Evolutionary conservation across 257 asterid species (phyloP).

Genomic region (Scutellaria minor): DNA sequence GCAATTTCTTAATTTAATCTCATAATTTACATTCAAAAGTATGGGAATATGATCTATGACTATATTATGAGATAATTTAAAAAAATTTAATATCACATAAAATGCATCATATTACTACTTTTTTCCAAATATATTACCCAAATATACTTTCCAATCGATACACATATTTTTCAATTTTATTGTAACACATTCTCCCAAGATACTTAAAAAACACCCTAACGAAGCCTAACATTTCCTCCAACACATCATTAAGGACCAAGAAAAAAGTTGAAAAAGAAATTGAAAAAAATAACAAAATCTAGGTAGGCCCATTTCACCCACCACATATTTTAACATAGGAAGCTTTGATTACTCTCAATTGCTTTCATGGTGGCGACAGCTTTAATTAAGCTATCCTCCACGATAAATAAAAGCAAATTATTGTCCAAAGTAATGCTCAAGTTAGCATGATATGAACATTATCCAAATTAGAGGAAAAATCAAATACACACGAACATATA

Average conservation of each 20-base stretch:
- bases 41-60: no score
- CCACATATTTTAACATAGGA: background rate
- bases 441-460: conserved; percentile 30
- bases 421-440: conserved; percentile 6
- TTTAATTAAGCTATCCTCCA: conserved; percentile 26
- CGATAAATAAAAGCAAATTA: conserved; percentile 16
- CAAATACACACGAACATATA: background rate
- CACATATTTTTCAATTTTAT: background rate
- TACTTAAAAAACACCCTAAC: background rate
- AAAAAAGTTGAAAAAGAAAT: conserved; percentile 15
- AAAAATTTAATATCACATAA: no score
- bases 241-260: background rate
- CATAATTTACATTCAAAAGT: no score
- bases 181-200: background rate
- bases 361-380: conserved; percentile 32
- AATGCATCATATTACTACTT: no score
- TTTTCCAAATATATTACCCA: background rate
- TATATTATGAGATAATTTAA: no score
- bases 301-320: conserved; percentile 29
- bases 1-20: no score
- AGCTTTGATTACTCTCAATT: conserved; percentile 9
- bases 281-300: conserved; percentile 27
- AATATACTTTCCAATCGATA: background rate
- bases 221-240: background rate
- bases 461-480: background rate